A percentile compares a stretch with the other conserved stretches of the same genome.
phyloP scores from a whole-genome alignment of 441 rosid genomes.

The Populus hybrid region DNA sequence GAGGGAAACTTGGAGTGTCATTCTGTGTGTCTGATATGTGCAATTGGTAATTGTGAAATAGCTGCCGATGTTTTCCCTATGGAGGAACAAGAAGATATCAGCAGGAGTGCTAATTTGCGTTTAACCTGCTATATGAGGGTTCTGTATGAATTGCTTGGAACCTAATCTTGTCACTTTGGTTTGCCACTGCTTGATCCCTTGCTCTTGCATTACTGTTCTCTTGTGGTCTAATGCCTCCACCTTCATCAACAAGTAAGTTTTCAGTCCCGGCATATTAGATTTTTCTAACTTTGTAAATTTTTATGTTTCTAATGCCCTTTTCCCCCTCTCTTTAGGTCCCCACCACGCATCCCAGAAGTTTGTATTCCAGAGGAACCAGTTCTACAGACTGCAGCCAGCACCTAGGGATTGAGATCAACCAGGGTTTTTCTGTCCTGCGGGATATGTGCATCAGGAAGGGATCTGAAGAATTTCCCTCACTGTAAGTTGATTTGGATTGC shows the following conservation, averaged over 20 bases:
- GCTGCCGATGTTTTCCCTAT: conserved; percentile 89
- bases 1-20: neutral
- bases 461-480: conserved; percentile 86
- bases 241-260: conserved; percentile 80
- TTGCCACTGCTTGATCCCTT: conserved; percentile 64
- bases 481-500: conserved; percentile 31
- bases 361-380: conserved; percentile 79
- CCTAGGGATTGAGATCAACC: conserved; percentile 70
- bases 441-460: conserved; percentile 81
- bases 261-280: neutral
- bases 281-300: neutral
- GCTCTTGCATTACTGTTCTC: conserved; percentile 70
- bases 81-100: conserved; percentile 96
- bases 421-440: conserved; percentile 53
- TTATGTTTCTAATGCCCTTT: neutral
- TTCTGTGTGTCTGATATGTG: neutral
- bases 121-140: no score
- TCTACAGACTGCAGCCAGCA: conserved; percentile 64
- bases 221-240: conserved; percentile 82
- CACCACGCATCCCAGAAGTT: conserved; percentile 81
- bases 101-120: no score
- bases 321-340: conserved; percentile 39
- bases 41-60: conserved; percentile 17
- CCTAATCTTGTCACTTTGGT: conserved; percentile 78
- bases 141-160: conserved; percentile 73